Evolutionary conservation across 805 yeast species (phyloP), one percentile per base, ranked within the genome.

Genomic region (Wickerhamomyces xylosicus): DNA sequence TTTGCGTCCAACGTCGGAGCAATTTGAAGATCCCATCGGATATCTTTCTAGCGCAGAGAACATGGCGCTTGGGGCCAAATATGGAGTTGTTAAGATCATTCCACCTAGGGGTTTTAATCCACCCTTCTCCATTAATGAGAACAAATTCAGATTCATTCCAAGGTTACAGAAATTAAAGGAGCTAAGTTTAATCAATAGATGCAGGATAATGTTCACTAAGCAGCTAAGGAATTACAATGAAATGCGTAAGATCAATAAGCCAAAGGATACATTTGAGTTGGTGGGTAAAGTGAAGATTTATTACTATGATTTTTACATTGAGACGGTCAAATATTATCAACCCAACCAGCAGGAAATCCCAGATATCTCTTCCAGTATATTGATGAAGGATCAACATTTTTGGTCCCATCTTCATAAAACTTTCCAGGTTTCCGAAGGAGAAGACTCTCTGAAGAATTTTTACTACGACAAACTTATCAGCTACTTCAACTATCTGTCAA

Each of bases 11-110:
- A 61, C 77, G 2, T 61, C 59, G 16, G 66, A 65, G 19, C 79
- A 83, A 48, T 73, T 78, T 43, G 51, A 57, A 10, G 79, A 81
- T 53, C 94, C 95, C 1, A 71, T 80, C 17, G 57, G 56, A n/a
- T 81, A 77, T 47, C 62, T 85, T 15, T 79, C 82, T 18, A 64
- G 72, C 13, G 57, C 75, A 1, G 56, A 60, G 11, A 63, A 67
- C 0, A 46, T 49, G 2, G 37, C 50, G 2, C 49, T 67, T 9
- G 95, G 92, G 3, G 58, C 54, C 25, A 54, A 61, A 21, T 75
- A 69, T 54, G 96, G 96, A 0, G 87, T 92, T 50, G 59, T 86
- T 34, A 89, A 87, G 52, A 54, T 89, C 3, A 63, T 72, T 6
- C 79, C 94, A 4, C 89, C 90, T 0, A 42, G 42, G 0, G 49